These are phyloP conservation scores for Solanum sejunctum DNA, from an alignment of 257 asterid species.

Conservation along the genomic window DNA sequence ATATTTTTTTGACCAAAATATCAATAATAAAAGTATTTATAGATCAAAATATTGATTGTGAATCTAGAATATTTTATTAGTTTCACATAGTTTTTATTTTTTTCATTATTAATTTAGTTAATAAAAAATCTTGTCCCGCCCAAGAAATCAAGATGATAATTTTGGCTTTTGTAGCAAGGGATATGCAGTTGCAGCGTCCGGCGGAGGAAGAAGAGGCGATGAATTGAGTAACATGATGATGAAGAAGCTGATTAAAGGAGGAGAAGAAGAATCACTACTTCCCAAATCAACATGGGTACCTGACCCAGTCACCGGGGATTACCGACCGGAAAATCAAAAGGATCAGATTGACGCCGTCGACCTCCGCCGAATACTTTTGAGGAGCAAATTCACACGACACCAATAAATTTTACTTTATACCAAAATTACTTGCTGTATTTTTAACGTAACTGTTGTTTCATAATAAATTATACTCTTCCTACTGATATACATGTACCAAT, in stretches of 20 bases:
- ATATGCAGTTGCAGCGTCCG: constrained; percentile 24
- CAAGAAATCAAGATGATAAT: neutral
- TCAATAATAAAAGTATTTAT: too few relatives aligned
- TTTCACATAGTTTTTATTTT: too few relatives aligned
- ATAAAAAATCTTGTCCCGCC: too few relatives aligned
- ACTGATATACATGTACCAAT: too few relatives aligned
- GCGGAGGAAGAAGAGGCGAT: constrained; percentile 9
- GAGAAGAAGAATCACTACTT: constrained; percentile 13
- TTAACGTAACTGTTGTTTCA: too few relatives aligned
- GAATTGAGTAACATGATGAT: neutral
- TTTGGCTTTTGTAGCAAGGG: constrained; percentile 24
- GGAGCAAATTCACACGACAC: constrained; percentile 11
- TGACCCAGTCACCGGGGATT: constrained; percentile 52
- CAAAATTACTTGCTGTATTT: neutral
- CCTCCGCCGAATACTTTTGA: constrained; percentile 25
- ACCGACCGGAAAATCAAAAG: constrained; percentile 34
- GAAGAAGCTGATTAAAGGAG: constrained; percentile 2
- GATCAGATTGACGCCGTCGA: constrained; percentile 43
- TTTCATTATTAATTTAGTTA: too few relatives aligned
- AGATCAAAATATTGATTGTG: too few relatives aligned
- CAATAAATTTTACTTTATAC: neutral
- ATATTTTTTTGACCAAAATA: too few relatives aligned
- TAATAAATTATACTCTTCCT: too few relatives aligned
- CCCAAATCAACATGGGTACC: constrained; percentile 41
- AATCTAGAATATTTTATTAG: too few relatives aligned